Conservation (phyloP, 805 yeast species). For the Nakazawaea anatomiae region DNA sequence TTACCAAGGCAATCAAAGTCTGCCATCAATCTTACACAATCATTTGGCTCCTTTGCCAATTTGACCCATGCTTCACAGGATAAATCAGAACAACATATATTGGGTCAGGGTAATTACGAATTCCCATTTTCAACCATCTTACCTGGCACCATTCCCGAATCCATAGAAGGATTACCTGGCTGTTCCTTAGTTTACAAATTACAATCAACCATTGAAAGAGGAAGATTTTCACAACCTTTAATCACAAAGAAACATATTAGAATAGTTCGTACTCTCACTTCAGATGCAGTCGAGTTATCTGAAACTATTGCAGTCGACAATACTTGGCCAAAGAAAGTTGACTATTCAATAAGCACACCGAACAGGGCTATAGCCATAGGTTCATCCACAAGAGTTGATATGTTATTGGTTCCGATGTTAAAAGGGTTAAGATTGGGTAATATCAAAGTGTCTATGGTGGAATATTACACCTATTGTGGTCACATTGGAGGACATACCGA, state of each 20-base stretch:
- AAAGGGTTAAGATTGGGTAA: constrained; percentile 79
- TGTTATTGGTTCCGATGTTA: constrained; percentile 69
- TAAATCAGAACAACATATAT: constrained; percentile 26
- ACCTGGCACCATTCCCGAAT: constrained; percentile 82
- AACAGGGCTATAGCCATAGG: constrained; percentile 89
- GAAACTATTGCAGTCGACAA: constrained; percentile 94
- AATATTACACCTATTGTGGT: constrained; percentile 54
- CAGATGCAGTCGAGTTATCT: constrained; percentile 81
- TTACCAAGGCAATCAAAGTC: constrained; percentile 33
- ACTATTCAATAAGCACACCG: constrained; percentile 82
- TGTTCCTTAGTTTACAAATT: constrained; percentile 67
- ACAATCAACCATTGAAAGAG: constrained; percentile 78
- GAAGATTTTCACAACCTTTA: constrained; percentile 65
- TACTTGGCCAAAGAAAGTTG: constrained; percentile 92
- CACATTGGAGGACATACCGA: constrained; percentile 51
- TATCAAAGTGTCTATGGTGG: constrained; percentile 63
- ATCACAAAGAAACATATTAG: constrained; percentile 66
- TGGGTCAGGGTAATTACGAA: constrained; percentile 77
- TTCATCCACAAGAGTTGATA: constrained; percentile 60
- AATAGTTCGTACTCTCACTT: constrained; percentile 78
- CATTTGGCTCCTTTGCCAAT: constrained; percentile 16
- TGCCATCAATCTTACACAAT: constrained; percentile 18
- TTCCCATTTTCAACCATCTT: constrained; percentile 81
- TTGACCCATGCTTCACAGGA: constrained; percentile 13
- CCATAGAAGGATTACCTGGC: constrained; percentile 85